Percentiles rank a stretch among this genome's conserved stretches.
phyloP scores from a whole-genome alignment of 768 basidiomycete species.

The Macrocybe gigantea region DNA sequence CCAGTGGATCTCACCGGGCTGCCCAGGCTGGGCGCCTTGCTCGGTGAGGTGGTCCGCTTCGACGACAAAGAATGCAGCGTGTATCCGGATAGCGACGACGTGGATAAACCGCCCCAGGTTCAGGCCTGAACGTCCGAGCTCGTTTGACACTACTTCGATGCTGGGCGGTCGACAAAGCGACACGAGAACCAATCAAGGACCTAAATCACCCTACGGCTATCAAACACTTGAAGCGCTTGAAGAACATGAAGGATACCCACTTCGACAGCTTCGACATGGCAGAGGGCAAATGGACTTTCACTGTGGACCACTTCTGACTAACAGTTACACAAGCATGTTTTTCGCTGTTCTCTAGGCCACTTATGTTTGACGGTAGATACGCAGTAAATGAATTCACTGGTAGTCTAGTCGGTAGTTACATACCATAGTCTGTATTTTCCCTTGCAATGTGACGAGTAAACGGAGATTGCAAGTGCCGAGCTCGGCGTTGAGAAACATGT shows the following conservation, averaged over 20 bases:
- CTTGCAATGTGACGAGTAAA: constrained; percentile 3
- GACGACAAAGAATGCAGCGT: constrained; percentile 90
- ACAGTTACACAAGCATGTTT: no score
- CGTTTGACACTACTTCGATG: constrained; percentile 71
- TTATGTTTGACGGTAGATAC: not conserved
- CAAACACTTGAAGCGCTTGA: constrained; percentile 75
- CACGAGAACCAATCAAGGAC: constrained; percentile 86
- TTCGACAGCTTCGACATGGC: constrained; percentile 77
- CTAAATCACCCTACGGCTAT: constrained; percentile 59
- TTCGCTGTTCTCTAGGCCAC: constrained; percentile 2
- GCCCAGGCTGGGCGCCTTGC: constrained; percentile 69
- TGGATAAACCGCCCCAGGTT: constrained; percentile 79
- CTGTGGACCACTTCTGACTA: constrained; percentile 83
- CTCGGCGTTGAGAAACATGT: not conserved
- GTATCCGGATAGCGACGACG: constrained; percentile 86
- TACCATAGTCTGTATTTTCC: constrained; percentile 7
- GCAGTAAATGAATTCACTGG: not conserved
- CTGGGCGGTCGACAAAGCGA: constrained; percentile 90
- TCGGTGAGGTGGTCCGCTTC: constrained; percentile 85
- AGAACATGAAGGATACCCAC: constrained; percentile 78
- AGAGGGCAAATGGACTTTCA: constrained; percentile 90
- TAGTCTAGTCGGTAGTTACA: constrained; percentile 10
- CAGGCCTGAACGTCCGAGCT: constrained; percentile 87
- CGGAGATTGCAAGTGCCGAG: not conserved
- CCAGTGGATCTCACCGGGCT: constrained; percentile 84